A percentile compares a stretch with the other conserved stretches of the same genome.
Conservation (phyloP, 495 filamentous ascomycete genomes). For the Umbilicaria muhlenbergii region DNA sequence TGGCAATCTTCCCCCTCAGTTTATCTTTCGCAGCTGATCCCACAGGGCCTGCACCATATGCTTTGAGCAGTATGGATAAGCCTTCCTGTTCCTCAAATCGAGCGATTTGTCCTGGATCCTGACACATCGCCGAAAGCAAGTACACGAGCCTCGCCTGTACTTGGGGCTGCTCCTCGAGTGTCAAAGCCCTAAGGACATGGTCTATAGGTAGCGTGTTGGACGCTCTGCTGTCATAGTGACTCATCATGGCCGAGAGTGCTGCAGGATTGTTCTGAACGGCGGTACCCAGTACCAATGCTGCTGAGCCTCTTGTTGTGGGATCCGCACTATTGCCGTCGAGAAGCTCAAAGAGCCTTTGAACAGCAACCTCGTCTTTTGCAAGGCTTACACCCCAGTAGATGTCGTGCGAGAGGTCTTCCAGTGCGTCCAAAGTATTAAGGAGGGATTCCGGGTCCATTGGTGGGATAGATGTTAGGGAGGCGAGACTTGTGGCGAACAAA, state of each 20-base stretch:
- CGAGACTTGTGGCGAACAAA: background rate
- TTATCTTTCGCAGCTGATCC: slow-evolving; percentile 21
- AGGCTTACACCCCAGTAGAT: slow-evolving; percentile 56
- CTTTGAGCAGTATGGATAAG: slow-evolving; percentile 28
- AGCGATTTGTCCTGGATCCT: slow-evolving; percentile 10
- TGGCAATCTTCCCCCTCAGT: slow-evolving; percentile 26
- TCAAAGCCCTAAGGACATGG: slow-evolving; percentile 8
- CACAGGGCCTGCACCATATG: slow-evolving; percentile 19
- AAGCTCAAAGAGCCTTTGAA: slow-evolving; percentile 27
- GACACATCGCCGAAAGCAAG: slow-evolving; percentile 21
- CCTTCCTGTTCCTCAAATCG: slow-evolving; percentile 31
- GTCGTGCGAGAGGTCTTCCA: slow-evolving; percentile 46
- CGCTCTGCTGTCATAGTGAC: slow-evolving; percentile 13
- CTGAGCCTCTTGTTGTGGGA: slow-evolving; percentile 16
- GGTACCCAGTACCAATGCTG: slow-evolving; percentile 36
- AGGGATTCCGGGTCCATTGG: background rate
- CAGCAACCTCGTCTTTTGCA: slow-evolving; percentile 28
- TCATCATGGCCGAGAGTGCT: slow-evolving; percentile 23
- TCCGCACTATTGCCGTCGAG: slow-evolving; percentile 1
- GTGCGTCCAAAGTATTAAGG: slow-evolving; percentile 22
- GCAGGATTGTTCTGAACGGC: slow-evolving; percentile 48
- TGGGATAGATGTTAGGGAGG: background rate
- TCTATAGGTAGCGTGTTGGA: slow-evolving; percentile 10
- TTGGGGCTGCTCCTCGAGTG: slow-evolving; percentile 1
- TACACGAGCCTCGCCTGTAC: slow-evolving; percentile 7